These are phyloP conservation scores for Wickerhamiella azyma DNA, from an alignment of 805 yeast species.

Conservation along the genomic window DNA sequence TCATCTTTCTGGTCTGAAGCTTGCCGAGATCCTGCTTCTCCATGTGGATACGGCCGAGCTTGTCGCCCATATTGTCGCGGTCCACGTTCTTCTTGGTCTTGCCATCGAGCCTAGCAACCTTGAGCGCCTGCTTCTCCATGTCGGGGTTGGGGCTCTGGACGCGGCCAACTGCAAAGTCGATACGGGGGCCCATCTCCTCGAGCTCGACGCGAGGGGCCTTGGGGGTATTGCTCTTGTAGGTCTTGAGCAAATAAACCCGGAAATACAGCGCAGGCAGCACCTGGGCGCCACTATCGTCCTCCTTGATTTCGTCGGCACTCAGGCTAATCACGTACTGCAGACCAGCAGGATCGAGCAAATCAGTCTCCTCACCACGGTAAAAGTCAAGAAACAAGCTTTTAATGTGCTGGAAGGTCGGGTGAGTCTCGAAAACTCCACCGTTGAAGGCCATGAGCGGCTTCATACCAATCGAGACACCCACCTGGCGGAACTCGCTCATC, in stretches of 20 bases:
- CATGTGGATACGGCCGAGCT: constrained; percentile 89
- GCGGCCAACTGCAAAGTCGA: constrained; percentile 87
- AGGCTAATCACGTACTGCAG: constrained; percentile 80
- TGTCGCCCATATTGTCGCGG: constrained; percentile 84
- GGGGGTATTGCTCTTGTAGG: constrained; percentile 55
- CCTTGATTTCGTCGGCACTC: constrained; percentile 63
- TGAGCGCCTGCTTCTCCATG: constrained; percentile 76
- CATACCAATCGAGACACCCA: constrained; percentile 74
- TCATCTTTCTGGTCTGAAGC: constrained; percentile 95
- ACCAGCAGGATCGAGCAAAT: constrained; percentile 85
- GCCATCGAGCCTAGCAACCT: constrained; percentile 67
- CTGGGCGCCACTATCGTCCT: constrained; percentile 34
- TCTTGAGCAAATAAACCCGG: constrained; percentile 78
- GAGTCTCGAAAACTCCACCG: constrained; percentile 80
- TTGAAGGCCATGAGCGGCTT: constrained; percentile 91
- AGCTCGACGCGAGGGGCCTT: constrained; percentile 88
- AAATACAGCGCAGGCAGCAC: constrained; percentile 71
- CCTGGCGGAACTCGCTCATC: constrained; percentile 63
- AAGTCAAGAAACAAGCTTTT: constrained; percentile 85
- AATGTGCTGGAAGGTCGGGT: constrained; percentile 72
- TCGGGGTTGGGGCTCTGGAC: constrained; percentile 71
- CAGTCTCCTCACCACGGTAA: constrained; percentile 74
- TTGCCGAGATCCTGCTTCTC: constrained; percentile 86
- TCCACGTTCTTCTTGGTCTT: constrained; percentile 80
- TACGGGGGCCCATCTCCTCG: constrained; percentile 89